Base-by-base conservation (phyloP, 352 stramenopile genomes). In the Globisporangium middletonii region DNA sequence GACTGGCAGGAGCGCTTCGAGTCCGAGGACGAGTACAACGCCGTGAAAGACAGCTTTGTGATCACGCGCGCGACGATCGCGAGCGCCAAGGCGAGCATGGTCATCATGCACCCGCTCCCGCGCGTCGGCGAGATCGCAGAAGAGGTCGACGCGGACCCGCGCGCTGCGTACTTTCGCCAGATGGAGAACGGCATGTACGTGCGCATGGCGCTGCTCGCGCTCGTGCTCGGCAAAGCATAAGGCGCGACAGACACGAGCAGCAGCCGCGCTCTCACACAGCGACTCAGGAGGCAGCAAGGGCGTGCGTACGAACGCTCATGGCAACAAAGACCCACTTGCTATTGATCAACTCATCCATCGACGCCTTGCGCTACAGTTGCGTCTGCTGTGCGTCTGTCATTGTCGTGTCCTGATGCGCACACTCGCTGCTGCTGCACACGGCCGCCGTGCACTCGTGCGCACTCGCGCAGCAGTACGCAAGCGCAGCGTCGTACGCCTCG, bases 101-200 rank as follows among this genome's bases (percentile, higher is more conserved):
- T 98, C 59, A 88, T 99, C 59, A 98, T 99, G 93, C 97, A 99
- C 74, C 97, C 97, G 51, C 78, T 99, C 19, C 97, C 97, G 15
- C 82, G 97, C 55, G 93, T 99, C 9, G 95, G 96, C 59, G 97
- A 99, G 71, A 99, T 99, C 64, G 70, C 79, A 8, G 86, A 97
- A 57, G 95, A 98, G 45, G 92, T 99, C 23, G 97, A 99, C 72
- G 68, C 66, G 11, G 94, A 99, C 71, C 94, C 95, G 43, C 87
- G 95, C 50, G 95, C 96, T 43, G 96, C 94, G 12, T 99, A 99
- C 73, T 99, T 99, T 68, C 81, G 95, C 60, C 95, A 99, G 78
- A 97, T 97, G 87, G 83, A 95, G 68, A 98, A 99, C 81, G 97
- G 97, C 58, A 99, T 99, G 96, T 99, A 96, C 75, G 93, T 98